Base-by-base conservation (phyloP, 78 protist genomes). In the Planoprotostelium fungivorum region DNA sequence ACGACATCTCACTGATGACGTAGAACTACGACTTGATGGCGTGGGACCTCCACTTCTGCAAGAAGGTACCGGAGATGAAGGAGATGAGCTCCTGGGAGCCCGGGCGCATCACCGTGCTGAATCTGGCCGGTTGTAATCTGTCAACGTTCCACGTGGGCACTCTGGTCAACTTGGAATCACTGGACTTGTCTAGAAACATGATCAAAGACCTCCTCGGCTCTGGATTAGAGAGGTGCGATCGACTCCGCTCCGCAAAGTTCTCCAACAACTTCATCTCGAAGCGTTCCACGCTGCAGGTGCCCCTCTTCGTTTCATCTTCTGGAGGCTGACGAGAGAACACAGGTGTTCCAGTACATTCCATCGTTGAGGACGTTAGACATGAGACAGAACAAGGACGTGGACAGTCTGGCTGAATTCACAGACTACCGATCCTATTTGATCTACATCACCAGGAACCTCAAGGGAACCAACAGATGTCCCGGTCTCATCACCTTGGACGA, bases 401-500 rank as follows among this genome's bases (percentile, higher is more conserved):
- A 51, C 73, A 51, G 73, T 16, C 5, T 51, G 73, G 73, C 73
- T 16, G 73, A 51, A 16, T 51, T 51, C 16, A 51, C 73, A 29
- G 84, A 34, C 63, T 92, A 92, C 36, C 36, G 89, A 35, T 36
- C 36, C 29, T 73, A 89, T 29, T 31, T 92, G n/a, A 89, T 92
- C 0, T 92, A 92, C 25, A 38, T 38, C 73, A 89, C 92, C 5
- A 85, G 95, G 31, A 88, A 93, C 35, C 31, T 84, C 34, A 90
- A 34, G 36, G 95, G 95, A 29, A 93, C 88, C 38, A 93, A 93
- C 83, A 86, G 95, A 63, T 35, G 89, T 86, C 35, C 73, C 0
- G 95, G 95, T 83, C 25, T 93, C 83, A 83, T 89, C 35, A 91
- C 88, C 38, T 84, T 93, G 31, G 95, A 93, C 38, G 84, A 34